These are phyloP conservation scores for Coniella lustricola DNA, from an alignment of 2,329 filamentous ascomycete genomes.

Conservation along the genomic window DNA sequence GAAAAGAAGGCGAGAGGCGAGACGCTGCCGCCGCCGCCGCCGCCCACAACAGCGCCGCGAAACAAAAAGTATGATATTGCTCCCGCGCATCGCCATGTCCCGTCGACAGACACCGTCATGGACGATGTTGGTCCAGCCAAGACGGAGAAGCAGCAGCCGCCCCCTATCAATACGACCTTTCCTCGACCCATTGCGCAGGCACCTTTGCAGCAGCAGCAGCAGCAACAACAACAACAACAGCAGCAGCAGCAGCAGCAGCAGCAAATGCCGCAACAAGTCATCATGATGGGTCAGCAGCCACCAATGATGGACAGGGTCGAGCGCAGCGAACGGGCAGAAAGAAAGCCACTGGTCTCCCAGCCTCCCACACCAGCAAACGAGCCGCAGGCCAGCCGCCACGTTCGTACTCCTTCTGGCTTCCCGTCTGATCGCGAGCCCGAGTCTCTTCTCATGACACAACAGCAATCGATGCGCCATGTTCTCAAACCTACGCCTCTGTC, in stretches of 20 bases:
- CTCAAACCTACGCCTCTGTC: conserved; percentile 30
- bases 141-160: conserved; percentile 30
- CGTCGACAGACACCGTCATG: conserved; percentile 36
- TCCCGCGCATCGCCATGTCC: conserved; percentile 29
- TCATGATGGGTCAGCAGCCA: conserved; percentile 20
- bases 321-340: conserved; percentile 6
- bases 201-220: conserved; percentile 21
- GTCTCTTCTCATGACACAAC: conserved; percentile 17
- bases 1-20: conserved; percentile 48
- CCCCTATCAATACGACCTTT: conserved; percentile 23
- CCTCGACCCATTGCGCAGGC: conserved; percentile 27
- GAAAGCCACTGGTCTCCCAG: conserved; percentile 13
- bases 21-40: conserved; percentile 52
- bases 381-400: conserved; percentile 6
- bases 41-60: conserved; percentile 44
- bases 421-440: conserved; percentile 14
- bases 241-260: conserved; percentile 20
- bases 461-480: conserved; percentile 31
- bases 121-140: conserved; percentile 41
- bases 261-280: too few relatives aligned
- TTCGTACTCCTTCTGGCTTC: conserved; percentile 9
- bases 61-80: conserved; percentile 45
- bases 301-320: conserved; percentile 12
- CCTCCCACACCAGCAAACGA: conserved; percentile 10
- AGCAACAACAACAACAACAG: conserved; percentile 20